Conservation (phyloP, 2,329 filamentous ascomycete species). For the Rhexocercosporidium sp. region DNA sequence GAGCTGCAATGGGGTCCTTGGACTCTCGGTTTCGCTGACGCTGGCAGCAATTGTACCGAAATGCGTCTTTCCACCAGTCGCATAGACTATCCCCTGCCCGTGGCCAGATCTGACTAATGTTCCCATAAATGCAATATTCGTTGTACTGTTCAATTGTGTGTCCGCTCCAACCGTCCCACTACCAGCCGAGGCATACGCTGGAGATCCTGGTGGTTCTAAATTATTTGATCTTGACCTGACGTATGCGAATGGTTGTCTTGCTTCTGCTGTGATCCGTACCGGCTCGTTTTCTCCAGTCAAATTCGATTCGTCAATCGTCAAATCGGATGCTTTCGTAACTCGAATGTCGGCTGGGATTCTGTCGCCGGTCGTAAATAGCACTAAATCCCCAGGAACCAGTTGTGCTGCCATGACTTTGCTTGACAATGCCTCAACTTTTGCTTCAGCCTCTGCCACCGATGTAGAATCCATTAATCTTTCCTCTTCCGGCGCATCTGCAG, state of each 20-base stretch:
- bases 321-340: slow-evolving; percentile 86
- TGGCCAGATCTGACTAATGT: slow-evolving; percentile 94
- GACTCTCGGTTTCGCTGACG: slow-evolving; percentile 92
- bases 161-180: slow-evolving; percentile 66
- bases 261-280: slow-evolving; percentile 76
- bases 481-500: slow-evolving; percentile 30
- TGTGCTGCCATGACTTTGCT: slow-evolving; percentile 85
- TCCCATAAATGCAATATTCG: slow-evolving; percentile 98
- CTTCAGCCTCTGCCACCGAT: slow-evolving; percentile 55
- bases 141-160: slow-evolving; percentile 73
- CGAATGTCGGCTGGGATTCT: slow-evolving; percentile 95
- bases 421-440: slow-evolving; percentile 70
- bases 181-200: slow-evolving; percentile 63
- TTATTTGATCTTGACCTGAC: slow-evolving; percentile 37
- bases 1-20: slow-evolving; percentile 88
- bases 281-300: slow-evolving; percentile 96
- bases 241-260: slow-evolving; percentile 48
- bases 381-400: slow-evolving; percentile 89
- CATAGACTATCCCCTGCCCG: slow-evolving; percentile 95
- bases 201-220: slow-evolving; percentile 52
- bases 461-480: slow-evolving; percentile 34
- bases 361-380: slow-evolving; percentile 94
- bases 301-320: slow-evolving; percentile 96
- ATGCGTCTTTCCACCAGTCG: slow-evolving; percentile 90
- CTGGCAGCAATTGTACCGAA: slow-evolving; percentile 97